phyloP scores from a whole-genome alignment of 805 yeast species.

The Candida nemodendra region DNA sequence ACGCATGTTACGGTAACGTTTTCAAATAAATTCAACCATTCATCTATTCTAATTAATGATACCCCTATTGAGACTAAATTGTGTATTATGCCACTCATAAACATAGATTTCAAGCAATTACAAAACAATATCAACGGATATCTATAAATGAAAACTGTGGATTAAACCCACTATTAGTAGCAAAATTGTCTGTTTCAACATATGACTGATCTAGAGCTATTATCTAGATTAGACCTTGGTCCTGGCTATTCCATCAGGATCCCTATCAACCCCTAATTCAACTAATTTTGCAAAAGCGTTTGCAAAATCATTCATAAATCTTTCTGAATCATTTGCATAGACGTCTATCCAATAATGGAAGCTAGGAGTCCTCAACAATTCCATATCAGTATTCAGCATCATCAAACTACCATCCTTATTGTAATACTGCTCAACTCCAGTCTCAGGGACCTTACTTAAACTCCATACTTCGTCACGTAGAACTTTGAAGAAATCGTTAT shows the following conservation, averaged over 20 bases:
- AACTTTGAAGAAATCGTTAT: constrained; percentile 42
- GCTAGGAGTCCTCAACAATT: constrained; percentile 53
- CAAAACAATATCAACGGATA: too few species aligned
- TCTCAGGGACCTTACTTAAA: constrained; percentile 37
- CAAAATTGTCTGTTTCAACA: too few species aligned
- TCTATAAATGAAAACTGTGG: too few species aligned
- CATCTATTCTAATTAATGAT: too few species aligned
- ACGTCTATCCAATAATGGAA: constrained; percentile 60
- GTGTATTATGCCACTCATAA: too few species aligned
- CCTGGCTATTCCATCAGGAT: constrained; percentile 32
- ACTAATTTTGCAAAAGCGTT: constrained; percentile 63
- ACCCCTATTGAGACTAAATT: too few species aligned
- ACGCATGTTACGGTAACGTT: too few species aligned
- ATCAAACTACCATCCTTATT: constrained; percentile 47
- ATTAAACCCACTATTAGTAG: too few species aligned
- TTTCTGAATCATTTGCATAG: constrained; percentile 64
- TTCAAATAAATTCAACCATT: too few species aligned
- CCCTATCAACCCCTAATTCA: constrained; percentile 42
- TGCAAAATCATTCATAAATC: constrained; percentile 64
- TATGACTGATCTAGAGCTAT: too few species aligned
- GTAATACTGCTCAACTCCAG: constrained; percentile 40
- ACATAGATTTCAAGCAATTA: too few species aligned
- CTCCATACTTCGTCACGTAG: constrained; percentile 51
- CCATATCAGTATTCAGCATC: constrained; percentile 87
- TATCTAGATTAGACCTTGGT: constrained; percentile 19